Evolutionary conservation across 257 asterid species (phyloP).

Genomic region (Salvia hispanica): DNA sequence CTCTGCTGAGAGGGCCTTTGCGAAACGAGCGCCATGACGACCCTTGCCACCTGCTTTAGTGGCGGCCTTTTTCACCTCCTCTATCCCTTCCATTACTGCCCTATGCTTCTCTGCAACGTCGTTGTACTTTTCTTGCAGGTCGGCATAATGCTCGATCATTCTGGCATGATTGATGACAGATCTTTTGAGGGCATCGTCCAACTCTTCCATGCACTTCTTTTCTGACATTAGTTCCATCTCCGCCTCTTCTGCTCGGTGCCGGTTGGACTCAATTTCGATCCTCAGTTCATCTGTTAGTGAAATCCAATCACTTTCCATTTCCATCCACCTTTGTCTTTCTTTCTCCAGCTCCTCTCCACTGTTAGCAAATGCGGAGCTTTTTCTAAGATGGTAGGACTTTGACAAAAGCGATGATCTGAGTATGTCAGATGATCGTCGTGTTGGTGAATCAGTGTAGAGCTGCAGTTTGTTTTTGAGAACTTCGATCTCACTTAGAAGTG

Average conservation of each 20-base stretch:
- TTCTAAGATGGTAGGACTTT: slow-evolving; percentile 78
- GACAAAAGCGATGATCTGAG: slow-evolving; percentile 78
- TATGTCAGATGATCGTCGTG: slow-evolving; percentile 64
- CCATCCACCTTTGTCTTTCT: slow-evolving; percentile 86
- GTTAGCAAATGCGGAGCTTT: slow-evolving; percentile 48
- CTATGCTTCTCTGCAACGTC: slow-evolving; percentile 66
- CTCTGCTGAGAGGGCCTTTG: slow-evolving; percentile 87
- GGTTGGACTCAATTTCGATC: slow-evolving; percentile 73
- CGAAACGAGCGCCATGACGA: slow-evolving; percentile 75
- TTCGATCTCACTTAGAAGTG: slow-evolving; percentile 75
- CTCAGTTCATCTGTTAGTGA: slow-evolving; percentile 91
- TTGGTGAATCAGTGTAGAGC: slow-evolving; percentile 48
- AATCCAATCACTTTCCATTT: slow-evolving; percentile 98
- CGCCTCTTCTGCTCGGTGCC: slow-evolving; percentile 68
- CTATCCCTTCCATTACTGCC: slow-evolving; percentile 73
- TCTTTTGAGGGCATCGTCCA: slow-evolving; percentile 83
- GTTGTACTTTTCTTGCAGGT: slow-evolving; percentile 82
- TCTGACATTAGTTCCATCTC: slow-evolving; percentile 76
- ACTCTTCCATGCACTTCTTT: slow-evolving; percentile 76
- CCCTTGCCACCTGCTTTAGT: slow-evolving; percentile 90
- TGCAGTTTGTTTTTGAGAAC: slow-evolving; percentile 57
- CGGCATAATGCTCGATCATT: slow-evolving; percentile 91
- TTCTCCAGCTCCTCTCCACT: slow-evolving; percentile 76
- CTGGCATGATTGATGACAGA: slow-evolving; percentile 78
- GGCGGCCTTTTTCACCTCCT: slow-evolving; percentile 87